Evolutionary conservation across 768 basidiomycete genomes (phyloP), one percentile per base, ranked within the genome.

Genomic region (Chalciporus sphaerocephalus): DNA sequence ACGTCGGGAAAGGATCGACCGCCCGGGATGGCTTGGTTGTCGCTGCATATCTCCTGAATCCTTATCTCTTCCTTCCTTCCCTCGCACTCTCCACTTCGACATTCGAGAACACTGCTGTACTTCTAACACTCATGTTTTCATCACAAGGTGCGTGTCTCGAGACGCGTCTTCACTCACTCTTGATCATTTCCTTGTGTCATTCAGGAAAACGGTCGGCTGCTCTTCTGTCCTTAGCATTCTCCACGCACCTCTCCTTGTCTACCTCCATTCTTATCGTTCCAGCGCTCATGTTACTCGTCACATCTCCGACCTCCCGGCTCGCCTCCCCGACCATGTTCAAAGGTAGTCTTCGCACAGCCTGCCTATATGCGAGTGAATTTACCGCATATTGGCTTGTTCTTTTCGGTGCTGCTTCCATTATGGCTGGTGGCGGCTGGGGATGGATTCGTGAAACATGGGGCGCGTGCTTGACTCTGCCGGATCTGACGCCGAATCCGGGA

Each of bases 401-500:
- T 35, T 48, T 62, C 17, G 44, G 55, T 6, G 65, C 76, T 1
- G 62, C 75, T 1, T 82, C 80, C 5, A 76, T 76, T 2, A 55
- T 86, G 3, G 72, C 79, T 1, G 72, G 78, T 7, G 87, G 84
- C 22, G 74, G 78, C 33, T 77, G 70, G 72, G 62, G 65, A 18
- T 95, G 92, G 91, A 65, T 87, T 42, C 61, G 69, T 15, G 80
- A 85, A 57, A 90, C 89, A 0, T 95, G 91, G 91, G 88, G 90
- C 13, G 83, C 87, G 41, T 83, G 78, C 37, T 58, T 96, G 18
- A 79, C 77, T 16, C 78, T 96, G 8, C 87, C 88, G 2, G 94
- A 96, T 61, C 67, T 98, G 51, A 93, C 92, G 8, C 95, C 96
- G 0, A 98, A 94, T 55, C 81, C 89, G 4, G 95, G 96, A 2